Percentiles rank a stretch among this genome's conserved stretches.
These are phyloP conservation scores for Naematelia aurantialba DNA, from an alignment of 768 basidiomycete genomes.

Conservation along the genomic window DNA sequence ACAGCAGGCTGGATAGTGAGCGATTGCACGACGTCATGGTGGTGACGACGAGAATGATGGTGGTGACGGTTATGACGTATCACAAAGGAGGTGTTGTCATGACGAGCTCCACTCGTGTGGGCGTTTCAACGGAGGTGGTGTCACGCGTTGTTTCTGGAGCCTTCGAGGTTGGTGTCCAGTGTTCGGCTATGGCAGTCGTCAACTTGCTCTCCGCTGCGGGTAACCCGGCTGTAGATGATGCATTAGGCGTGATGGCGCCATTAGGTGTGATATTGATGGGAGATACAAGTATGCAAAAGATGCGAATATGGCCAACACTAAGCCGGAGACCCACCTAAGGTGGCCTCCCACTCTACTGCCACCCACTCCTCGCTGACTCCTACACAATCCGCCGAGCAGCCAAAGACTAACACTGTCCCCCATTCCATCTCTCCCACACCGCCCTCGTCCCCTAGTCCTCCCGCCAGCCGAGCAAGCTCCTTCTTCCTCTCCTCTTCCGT, in stretches of 20 bases:
- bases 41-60: not conserved
- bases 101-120: too few relatives aligned
- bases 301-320: not conserved
- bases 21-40: not conserved
- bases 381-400: constrained; percentile 73
- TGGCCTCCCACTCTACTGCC: constrained; percentile 48
- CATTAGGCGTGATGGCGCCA: not conserved
- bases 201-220: too few relatives aligned
- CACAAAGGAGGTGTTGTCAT: not conserved
- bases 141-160: not conserved
- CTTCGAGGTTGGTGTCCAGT: not conserved
- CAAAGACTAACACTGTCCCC: constrained; percentile 87
- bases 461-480: constrained; percentile 58
- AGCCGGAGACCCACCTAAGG: not conserved
- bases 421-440: constrained; percentile 75
- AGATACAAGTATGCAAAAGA: not conserved
- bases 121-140: not conserved
- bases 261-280: not conserved
- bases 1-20: too few relatives aligned
- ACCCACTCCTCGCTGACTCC: constrained; percentile 48
- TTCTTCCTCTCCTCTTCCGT: constrained; percentile 69
- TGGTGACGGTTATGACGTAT: not conserved
- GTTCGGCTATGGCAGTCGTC: not conserved
- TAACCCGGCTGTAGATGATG: too few relatives aligned
- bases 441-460: constrained; percentile 48